Evolutionary conservation across 768 basidiomycete species (phyloP).

Genomic region (Termitomyces sp.): DNA sequence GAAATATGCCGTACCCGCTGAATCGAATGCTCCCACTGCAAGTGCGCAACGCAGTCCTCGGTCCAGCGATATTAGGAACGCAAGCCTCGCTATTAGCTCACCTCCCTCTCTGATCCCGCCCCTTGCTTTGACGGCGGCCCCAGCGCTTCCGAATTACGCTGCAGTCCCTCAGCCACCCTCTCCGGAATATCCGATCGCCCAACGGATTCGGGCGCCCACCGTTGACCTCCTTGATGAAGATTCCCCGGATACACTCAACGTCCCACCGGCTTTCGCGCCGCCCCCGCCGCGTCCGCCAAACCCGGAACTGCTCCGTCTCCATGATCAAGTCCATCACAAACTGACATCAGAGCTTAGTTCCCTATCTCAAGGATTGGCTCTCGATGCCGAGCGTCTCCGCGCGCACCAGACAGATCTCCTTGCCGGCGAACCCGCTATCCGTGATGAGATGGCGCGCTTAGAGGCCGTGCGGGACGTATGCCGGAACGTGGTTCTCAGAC

Average conservation of each 20-base stretch:
- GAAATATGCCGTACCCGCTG: background rate
- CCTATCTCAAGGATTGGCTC: conserved; percentile 54
- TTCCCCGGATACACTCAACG: conserved; percentile 23
- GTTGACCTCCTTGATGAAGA: conserved; percentile 69
- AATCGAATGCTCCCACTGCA: background rate
- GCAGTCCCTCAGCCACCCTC: conserved; percentile 9
- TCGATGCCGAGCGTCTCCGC: conserved; percentile 71
- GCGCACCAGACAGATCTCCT: conserved; percentile 81
- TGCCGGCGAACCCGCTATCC: conserved; percentile 87
- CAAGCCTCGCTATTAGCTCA: conserved; percentile 9
- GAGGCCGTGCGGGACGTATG: conserved; percentile 94
- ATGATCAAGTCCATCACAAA: conserved; percentile 71
- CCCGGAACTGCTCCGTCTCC: conserved; percentile 81
- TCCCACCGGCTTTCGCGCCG: conserved; percentile 16
- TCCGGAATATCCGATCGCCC: conserved; percentile 14
- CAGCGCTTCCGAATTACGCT: conserved; percentile 12
- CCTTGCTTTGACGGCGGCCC: conserved; percentile 13
- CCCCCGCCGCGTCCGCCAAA: conserved; percentile 83
- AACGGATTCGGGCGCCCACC: conserved; percentile 24
- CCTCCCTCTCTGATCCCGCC: conserved; percentile 16
- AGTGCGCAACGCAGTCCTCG: background rate
- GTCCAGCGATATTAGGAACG: conserved; percentile 1
- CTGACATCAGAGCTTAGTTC: conserved; percentile 66
- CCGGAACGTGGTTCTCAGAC: conserved; percentile 63
- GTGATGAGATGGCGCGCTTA: conserved; percentile 92